Base-by-base conservation (phyloP, 352 stramenopile species). In the Phytophthora colocasiae region DNA sequence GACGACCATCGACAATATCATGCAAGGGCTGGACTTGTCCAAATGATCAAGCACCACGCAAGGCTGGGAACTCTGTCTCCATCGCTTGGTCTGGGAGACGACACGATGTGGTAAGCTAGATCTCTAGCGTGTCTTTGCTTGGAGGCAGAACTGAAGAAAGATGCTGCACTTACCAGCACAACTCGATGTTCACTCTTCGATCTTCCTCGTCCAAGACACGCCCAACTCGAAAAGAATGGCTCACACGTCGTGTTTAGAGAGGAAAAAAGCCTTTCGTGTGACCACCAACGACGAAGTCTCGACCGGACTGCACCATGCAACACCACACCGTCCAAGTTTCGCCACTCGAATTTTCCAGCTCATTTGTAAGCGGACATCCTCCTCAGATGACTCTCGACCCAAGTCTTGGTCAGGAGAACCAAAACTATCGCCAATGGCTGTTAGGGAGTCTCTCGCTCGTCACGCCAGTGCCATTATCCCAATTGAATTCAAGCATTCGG, bases 361-460 rank as follows among this genome's bases (percentile, higher is more conserved):
- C 22, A n/a, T 75, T n/a, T 69, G 52, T 29, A 48, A 50, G 36
- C 52, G 41, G 12, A 53, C 26, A 52, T 24, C 11, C 7, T 40
- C 36, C 4, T 19, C 39, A 39, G 41, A 58, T 17, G 19, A 36
- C 32, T 29, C 19, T 32, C 52, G 43, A 27, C 24, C 57, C 19
- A 69, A 71, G 24, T 71, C 66, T 1, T 75, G 66, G 66, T 44
- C 66, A 43, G 43, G 49, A 29, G 31, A 59, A 4, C 44, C 29
- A 43, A 32, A 60, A 15, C 7, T 43, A 58, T 19, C 38, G 11
- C 17, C 52, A 22, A 22, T 22, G 22, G 2, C 22, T 22, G 22
- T 1, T 10, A 38, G 14, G 14, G 47, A 36, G 9, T 38, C 40
- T 40, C 31, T 55, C n/a, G 14, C 27, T 53, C 43, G 17, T 29